A percentile compares a stretch with the other conserved stretches of the same genome.
These are phyloP conservation scores for Gynostemma pentaphyllum DNA, from an alignment of 306 rosid genomes.

Conservation along the genomic window DNA sequence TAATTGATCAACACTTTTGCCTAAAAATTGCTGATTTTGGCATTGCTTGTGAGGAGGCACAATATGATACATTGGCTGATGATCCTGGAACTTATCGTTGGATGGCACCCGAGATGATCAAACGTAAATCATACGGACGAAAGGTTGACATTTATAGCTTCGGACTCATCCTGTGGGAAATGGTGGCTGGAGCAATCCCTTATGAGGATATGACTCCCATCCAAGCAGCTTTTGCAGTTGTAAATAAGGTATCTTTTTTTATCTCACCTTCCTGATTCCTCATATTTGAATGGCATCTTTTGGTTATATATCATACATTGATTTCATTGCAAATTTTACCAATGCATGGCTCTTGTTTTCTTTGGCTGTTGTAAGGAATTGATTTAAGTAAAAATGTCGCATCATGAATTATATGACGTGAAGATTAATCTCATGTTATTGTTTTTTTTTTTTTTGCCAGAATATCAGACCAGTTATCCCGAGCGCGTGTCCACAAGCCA, in stretches of 20 bases:
- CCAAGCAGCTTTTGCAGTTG: conserved; percentile 95
- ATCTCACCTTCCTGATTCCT: background rate
- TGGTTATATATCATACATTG: too few species aligned
- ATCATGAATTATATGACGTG: too few species aligned
- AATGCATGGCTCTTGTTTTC: too few species aligned
- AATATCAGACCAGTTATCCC: conserved; percentile 65
- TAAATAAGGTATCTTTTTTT: conserved; percentile 54
- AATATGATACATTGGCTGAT: conserved; percentile 58
- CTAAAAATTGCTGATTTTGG: conserved; percentile 94
- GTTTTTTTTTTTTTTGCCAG: conserved; percentile 30
- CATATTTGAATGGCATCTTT: too few species aligned
- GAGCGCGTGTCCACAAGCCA: conserved; percentile 44
- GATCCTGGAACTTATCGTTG: conserved; percentile 94
- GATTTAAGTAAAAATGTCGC: too few species aligned
- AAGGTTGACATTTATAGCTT: conserved; percentile 89
- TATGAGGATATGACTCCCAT: conserved; percentile 90
- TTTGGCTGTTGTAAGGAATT: too few species aligned
- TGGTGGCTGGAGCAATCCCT: conserved; percentile 74
- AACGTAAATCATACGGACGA: conserved; percentile 60
- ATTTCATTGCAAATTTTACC: too few species aligned
- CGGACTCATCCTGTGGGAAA: conserved; percentile 82
- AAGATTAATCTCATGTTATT: too few species aligned
- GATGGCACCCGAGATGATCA: conserved; percentile 99
- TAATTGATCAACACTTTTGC: conserved; percentile 37
- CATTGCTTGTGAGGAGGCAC: conserved; percentile 74